Percentiles rank a stretch among this genome's conserved stretches.
Evolutionary conservation across 768 basidiomycete genomes (phyloP).

Genomic region (Kwoniella sp.): DNA sequence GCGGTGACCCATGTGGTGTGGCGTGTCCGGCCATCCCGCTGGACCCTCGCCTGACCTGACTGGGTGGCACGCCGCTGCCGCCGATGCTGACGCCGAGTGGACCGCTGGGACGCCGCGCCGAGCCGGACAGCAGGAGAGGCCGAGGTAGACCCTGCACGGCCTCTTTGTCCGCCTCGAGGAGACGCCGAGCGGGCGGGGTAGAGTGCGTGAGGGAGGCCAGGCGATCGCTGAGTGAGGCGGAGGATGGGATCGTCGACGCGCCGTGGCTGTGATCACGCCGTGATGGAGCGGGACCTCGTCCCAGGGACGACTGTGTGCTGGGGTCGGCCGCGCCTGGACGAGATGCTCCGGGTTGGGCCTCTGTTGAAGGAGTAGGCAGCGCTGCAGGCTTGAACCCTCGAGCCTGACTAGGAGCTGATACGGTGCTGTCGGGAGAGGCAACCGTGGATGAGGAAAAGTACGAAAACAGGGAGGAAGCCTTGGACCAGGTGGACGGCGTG

Average conservation of each 20-base stretch:
- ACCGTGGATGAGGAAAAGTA: background rate
- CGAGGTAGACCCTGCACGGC: slow-evolving; percentile 1
- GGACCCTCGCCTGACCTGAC: no score
- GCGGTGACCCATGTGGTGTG: no score
- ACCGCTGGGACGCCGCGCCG: no score
- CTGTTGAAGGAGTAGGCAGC: background rate
- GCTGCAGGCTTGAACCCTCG: background rate
- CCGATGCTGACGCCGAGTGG: no score
- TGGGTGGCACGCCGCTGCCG: no score
- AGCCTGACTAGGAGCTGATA: background rate
- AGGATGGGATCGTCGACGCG: slow-evolving; percentile 1
- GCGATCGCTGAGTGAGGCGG: slow-evolving; percentile 9
- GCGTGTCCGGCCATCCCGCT: no score
- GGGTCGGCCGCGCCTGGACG: background rate
- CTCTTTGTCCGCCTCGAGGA: background rate
- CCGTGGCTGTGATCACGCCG: slow-evolving; percentile 8
- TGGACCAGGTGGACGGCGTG: slow-evolving; percentile 6
- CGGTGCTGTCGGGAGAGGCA: background rate
- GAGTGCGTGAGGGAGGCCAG: slow-evolving; percentile 4
- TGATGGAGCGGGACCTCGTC: background rate
- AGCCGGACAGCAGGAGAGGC: slow-evolving; percentile 8
- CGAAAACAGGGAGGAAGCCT: slow-evolving; percentile 3
- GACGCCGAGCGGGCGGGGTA: background rate
- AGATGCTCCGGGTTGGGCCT: background rate
- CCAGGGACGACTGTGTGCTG: background rate